Conservation (phyloP, 2,329 filamentous ascomycete genomes). For the Penicillium glabrum region DNA sequence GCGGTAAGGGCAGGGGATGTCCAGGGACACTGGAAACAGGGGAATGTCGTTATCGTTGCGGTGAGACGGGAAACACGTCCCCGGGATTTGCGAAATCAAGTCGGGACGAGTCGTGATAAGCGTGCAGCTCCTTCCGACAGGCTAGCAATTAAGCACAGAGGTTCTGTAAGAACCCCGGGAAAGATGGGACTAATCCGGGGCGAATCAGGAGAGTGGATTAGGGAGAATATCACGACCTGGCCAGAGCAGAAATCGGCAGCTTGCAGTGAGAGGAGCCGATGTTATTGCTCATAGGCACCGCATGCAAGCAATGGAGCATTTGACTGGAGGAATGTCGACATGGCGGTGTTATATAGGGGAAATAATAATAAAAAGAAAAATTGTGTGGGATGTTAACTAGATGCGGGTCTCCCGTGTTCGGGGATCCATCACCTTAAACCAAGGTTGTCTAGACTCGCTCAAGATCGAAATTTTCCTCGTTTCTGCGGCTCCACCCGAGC, state of each 20-base stretch:
- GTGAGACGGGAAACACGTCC: conserved; percentile 14
- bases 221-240: not conserved
- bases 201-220: conserved; percentile 14
- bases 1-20: conserved; percentile 8
- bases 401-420: not conserved
- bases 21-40: conserved; percentile 1
- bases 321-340: conserved; percentile 19
- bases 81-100: conserved; percentile 3
- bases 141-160: not conserved
- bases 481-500: not conserved
- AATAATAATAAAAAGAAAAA: not conserved
- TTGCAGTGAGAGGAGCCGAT: conserved; percentile 14
- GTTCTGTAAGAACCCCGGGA: not conserved
- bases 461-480: conserved; percentile 1
- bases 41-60: conserved; percentile 23
- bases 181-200: not conserved
- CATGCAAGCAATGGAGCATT: conserved; percentile 21
- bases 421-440: conserved; percentile 7
- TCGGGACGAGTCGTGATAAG: conserved; percentile 19
- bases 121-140: conserved; percentile 12
- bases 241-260: conserved; percentile 12
- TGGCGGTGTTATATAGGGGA: not conserved
- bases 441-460: not conserved
- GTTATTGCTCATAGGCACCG: conserved; percentile 20
- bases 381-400: not conserved